phyloP scores from a whole-genome alignment of 164 flowering plant species.

The Stephania japonica region DNA sequence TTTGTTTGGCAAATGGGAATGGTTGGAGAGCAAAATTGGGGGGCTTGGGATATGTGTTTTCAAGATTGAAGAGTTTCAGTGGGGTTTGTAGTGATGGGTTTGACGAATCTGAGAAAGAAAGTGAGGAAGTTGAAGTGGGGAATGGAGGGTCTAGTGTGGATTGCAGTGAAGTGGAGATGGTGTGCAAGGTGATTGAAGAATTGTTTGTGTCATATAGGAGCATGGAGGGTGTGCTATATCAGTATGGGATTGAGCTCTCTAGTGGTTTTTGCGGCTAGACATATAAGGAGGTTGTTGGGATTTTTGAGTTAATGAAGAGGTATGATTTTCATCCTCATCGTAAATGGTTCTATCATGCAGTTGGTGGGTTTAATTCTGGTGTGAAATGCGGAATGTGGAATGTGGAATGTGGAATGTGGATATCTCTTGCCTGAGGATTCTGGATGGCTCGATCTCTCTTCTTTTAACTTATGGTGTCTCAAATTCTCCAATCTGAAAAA shows the following conservation, averaged over 20 bases:
- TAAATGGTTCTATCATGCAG: too few relatives aligned
- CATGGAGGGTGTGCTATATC: constrained; percentile 86
- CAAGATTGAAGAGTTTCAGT: constrained; percentile 27
- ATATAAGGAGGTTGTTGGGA: too few relatives aligned
- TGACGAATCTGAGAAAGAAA: constrained; percentile 11
- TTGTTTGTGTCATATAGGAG: constrained; percentile 72
- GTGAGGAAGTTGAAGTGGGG: constrained; percentile 11
- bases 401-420: too few relatives aligned
- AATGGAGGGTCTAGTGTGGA: constrained; percentile 31
- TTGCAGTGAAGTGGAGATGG: constrained; percentile 53
- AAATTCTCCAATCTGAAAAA: too few relatives aligned
- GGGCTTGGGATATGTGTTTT: constrained; percentile 6
- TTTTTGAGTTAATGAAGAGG: too few relatives aligned
- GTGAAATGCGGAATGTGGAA: too few relatives aligned
- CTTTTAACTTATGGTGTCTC: too few relatives aligned
- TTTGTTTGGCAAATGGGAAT: neutral
- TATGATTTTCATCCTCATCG: too few relatives aligned
- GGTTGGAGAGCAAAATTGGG: neutral
- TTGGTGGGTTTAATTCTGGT: too few relatives aligned
- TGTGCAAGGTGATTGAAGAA: constrained; percentile 76
- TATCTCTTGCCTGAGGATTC: too few relatives aligned
- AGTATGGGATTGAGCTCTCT: constrained; percentile 48
- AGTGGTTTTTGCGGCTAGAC: too few relatives aligned
- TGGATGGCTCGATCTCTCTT: too few relatives aligned
- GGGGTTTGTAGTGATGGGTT: constrained; percentile 8